Evolutionary conservation across 2,329 filamentous ascomycete genomes (phyloP), one percentile per base, ranked within the genome.

Genomic region (Beauveria australis): DNA sequence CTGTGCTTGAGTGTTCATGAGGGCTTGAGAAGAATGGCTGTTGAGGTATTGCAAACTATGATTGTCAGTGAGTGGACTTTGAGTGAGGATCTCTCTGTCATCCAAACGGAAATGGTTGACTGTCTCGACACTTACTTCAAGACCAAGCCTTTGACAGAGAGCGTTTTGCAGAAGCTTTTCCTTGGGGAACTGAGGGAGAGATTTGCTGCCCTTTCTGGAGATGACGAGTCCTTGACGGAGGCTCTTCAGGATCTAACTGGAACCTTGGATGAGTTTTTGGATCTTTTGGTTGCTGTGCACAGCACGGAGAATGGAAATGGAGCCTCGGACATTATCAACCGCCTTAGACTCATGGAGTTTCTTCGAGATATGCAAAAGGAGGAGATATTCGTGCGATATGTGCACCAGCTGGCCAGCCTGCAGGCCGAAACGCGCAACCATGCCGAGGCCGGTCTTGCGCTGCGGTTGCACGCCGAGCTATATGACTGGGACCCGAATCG

Each of bases 31-130:
- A 86, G 85, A 64, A 94, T 96, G 73, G 94, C 93, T 0, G 92
- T 97, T 33, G 90, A 96, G 71, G 89, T 99, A 22, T 75, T 99
- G 63, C 92, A 96, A 72, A 96, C 92, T 3, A 99, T 99, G 94
- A 96, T 99, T 68, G 87, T 97, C 66, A 96, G 92, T 75, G 94
- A 99, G 74, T 99, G 94, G 94, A 92, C 92, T 18, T 75, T 99
- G 64, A 97, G 92, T 70, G 90, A 96, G 71, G 93, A 97, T 71
- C 77, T 99, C 53, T 89, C 89, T 2, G 86, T 94, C 53, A 89
- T 99, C 56, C 92, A 97, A 73, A 94, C 92, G 2, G 94, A 97
- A 73, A 92, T 97, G 79, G 96, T 99, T 67, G 93, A 97, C 68
- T 95, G 90, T 65, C 77, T 99, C 59, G 94, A 99, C 70, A 80